Evolutionary conservation across 495 filamentous ascomycete species (phyloP).

Genomic region (Talaromyces adpressus): DNA sequence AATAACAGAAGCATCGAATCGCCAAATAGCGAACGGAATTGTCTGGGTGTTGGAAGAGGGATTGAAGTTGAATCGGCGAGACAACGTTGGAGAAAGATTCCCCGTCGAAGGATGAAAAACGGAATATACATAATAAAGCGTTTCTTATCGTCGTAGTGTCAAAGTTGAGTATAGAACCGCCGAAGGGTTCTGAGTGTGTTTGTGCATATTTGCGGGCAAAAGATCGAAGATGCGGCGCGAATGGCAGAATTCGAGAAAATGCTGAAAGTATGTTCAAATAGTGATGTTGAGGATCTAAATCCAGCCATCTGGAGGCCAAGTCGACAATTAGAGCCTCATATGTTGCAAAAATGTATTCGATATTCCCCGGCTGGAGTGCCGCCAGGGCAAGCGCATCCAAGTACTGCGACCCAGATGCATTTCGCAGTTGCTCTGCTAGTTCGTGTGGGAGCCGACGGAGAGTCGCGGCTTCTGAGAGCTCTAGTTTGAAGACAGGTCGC

Average conservation of each 20-base stretch:
- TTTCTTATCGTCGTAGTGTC: slow-evolving; percentile 25
- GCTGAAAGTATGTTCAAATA: slow-evolving; percentile 53
- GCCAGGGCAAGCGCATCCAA: slow-evolving; percentile 61
- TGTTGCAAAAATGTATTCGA: slow-evolving; percentile 59
- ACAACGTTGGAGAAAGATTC: slow-evolving; percentile 54
- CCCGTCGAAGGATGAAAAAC: slow-evolving; percentile 69
- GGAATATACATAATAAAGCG: slow-evolving; percentile 62
- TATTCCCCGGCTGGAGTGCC: slow-evolving; percentile 58
- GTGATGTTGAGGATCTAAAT: slow-evolving; percentile 34
- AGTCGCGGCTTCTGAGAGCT: slow-evolving; percentile 37
- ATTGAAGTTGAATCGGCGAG: slow-evolving; percentile 57
- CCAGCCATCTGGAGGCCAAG: slow-evolving; percentile 68
- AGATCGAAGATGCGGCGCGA: slow-evolving; percentile 60
- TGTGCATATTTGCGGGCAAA: slow-evolving; percentile 40
- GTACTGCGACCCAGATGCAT: slow-evolving; percentile 55
- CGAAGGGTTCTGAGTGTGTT: slow-evolving; percentile 33
- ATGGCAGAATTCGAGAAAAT: slow-evolving; percentile 72
- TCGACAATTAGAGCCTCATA: slow-evolving; percentile 72
- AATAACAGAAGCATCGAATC: slow-evolving; percentile 68
- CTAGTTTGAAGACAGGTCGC: slow-evolving; percentile 38
- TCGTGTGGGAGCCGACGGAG: slow-evolving; percentile 56
- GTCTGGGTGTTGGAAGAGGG: slow-evolving; percentile 55
- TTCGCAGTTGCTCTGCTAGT: slow-evolving; percentile 54
- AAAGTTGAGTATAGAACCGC: slow-evolving; percentile 30
- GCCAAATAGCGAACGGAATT: slow-evolving; percentile 68